Evolutionary conservation across 2,329 filamentous ascomycete genomes (phyloP).

Genomic region (Aspergillus texensis): DNA sequence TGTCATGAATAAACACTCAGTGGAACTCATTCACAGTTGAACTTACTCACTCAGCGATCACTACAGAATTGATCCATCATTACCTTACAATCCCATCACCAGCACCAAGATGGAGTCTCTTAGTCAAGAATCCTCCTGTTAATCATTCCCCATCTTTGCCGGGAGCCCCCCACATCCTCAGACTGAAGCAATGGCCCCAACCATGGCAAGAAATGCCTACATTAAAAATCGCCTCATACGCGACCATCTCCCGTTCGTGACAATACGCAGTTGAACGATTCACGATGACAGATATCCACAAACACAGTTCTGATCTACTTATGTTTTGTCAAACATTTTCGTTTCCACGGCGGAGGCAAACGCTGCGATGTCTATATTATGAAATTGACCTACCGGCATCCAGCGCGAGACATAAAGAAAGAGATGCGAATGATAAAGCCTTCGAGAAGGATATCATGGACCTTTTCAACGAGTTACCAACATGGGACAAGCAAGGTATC

Average conservation of each 20-base stretch:
- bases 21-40: not conserved
- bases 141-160: not conserved
- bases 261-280: conserved; percentile 6
- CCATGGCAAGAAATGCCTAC: not conserved
- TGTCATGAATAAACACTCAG: too few relatives aligned
- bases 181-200: not conserved
- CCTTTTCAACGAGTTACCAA: not conserved
- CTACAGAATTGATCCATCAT: too few relatives aligned
- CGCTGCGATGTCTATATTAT: not conserved
- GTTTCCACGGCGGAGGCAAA: not conserved
- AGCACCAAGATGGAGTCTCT: not conserved
- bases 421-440: not conserved
- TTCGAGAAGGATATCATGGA: not conserved
- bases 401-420: not conserved
- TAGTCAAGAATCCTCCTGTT: conserved; percentile 8
- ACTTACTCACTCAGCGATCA: not conserved
- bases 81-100: not conserved
- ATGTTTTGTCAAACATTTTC: not conserved
- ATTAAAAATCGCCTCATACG: not conserved
- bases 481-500: not conserved
- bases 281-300: not conserved
- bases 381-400: conserved; percentile 3
- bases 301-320: not conserved
- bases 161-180: not conserved
- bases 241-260: conserved; percentile 6